Percentiles rank a stretch among this genome's conserved stretches.
Conservation (phyloP, 305 asterid species). For the Petunia hybrid region DNA sequence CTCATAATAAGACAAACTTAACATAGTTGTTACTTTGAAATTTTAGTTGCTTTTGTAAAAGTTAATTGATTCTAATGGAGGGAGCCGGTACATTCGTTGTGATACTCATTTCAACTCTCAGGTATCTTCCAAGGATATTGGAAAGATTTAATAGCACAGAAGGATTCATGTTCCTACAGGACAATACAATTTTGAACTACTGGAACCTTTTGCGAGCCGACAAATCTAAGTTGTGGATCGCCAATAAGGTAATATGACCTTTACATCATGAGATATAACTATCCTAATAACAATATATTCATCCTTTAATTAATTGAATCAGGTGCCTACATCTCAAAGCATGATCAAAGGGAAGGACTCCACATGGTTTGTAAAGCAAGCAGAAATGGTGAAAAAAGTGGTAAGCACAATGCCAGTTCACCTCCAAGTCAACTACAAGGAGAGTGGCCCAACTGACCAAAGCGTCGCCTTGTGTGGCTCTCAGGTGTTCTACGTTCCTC, state of each 20-base stretch:
- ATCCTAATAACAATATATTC: not conserved
- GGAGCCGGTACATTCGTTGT: not conserved
- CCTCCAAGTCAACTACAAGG: constrained; percentile 89
- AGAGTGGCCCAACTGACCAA: constrained; percentile 55
- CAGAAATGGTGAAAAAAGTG: constrained; percentile 78
- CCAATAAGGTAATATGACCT: constrained; percentile 74
- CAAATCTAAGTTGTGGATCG: constrained; percentile 86
- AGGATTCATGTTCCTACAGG: constrained; percentile 89
- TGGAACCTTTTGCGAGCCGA: constrained; percentile 95
- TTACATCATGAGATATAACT: not conserved
- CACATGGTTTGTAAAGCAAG: constrained; percentile 89
- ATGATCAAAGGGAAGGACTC: constrained; percentile 54
- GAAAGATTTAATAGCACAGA: constrained; percentile 79
- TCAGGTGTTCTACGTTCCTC: constrained; percentile 88
- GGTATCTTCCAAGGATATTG: constrained; percentile 73
- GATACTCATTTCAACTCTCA: constrained; percentile 35
- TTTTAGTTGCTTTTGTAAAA: constrained; percentile 21
- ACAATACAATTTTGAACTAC: constrained; percentile 88
- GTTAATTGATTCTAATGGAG: constrained; percentile 22
- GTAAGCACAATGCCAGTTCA: constrained; percentile 95
- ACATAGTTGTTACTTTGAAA: not conserved
- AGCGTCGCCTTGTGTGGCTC: constrained; percentile 75
- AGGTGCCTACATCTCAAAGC: constrained; percentile 89
- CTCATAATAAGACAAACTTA: not conserved
- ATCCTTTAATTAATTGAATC: constrained; percentile 28